These are phyloP conservation scores for Lepidium didymum DNA, from an alignment of 345 rosid species.

Conservation along the genomic window DNA sequence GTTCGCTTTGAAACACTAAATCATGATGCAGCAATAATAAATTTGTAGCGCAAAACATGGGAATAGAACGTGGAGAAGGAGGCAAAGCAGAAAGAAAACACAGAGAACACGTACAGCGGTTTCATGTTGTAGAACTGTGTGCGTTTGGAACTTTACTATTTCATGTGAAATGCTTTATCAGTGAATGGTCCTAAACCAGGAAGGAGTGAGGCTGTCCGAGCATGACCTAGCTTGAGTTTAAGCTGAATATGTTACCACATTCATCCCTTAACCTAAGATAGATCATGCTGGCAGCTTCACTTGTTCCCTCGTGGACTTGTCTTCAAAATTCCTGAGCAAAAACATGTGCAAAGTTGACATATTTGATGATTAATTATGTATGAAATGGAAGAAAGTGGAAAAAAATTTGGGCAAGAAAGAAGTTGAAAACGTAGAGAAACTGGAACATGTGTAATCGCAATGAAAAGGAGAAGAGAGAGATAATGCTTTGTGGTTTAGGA, in stretches of 20 bases:
- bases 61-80: not conserved
- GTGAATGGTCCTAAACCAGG: slow-evolving; percentile 43
- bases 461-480: not conserved
- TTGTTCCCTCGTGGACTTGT: slow-evolving; percentile 51
- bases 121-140: not conserved
- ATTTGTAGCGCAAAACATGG: not conserved
- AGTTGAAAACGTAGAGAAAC: not conserved
- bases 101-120: not conserved
- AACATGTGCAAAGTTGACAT: not conserved
- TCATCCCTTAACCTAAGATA: slow-evolving; percentile 41
- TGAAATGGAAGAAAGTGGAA: not conserved
- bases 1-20: not conserved
- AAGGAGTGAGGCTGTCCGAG: slow-evolving; percentile 86
- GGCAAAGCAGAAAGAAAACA: not conserved
- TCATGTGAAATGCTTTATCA: not conserved
- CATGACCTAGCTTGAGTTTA: slow-evolving; percentile 63
- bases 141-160: not conserved
- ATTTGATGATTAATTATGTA: not conserved
- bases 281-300: slow-evolving; percentile 99
- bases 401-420: not conserved
- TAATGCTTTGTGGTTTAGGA: slow-evolving; percentile 3
- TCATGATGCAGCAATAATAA: not conserved
- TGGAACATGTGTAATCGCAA: not conserved
- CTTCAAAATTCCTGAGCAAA: not conserved
- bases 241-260: slow-evolving; percentile 32